Base-by-base conservation (phyloP, 1,284 basidiomycete species). In the Trichosporon sp. region DNA sequence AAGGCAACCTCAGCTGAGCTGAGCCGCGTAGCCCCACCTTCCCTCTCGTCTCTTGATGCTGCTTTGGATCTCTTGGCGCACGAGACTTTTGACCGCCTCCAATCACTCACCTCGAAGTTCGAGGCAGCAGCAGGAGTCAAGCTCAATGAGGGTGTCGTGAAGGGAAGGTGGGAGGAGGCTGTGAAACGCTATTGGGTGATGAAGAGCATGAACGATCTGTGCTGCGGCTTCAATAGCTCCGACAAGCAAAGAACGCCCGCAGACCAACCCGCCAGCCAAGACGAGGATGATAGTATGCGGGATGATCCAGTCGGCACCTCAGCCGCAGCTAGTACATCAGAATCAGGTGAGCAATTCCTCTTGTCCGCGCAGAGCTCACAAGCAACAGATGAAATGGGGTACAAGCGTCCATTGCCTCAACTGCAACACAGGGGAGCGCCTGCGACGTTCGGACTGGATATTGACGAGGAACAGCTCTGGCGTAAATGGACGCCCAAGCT, bases 41-140 rank as follows among this genome's bases (percentile, higher is more conserved):
- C 74, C 4, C 63, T 77, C 27, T 64, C 70, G 5, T 75, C 74
- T 1, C 65, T 78, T 37, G 78, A 79, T 58, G 78, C 76, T 4
- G 78, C 78, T 4, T 69, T 79, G 19, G 78, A 79, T 59, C 63
- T 79, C 5, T 65, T 79, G 16, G 78, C 73, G 7, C 74, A 72
- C 61, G 76, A 78, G 9, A 77, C 75, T 0, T 78, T 78, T 36
- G 67, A 71, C 2, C 69, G 74, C 4, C 67, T 79, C 2, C 65
- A 74, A 6, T 44, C 64, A 2, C 60, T 78, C 14, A 65, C 72
- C 1, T 27, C 60, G n/a, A 76, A 75, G 56, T 79, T 77, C 34
- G 76, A 79, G 58, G 25, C 64, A 4, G 73, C 74, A 1, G 74
- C 74, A 2, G 74, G 71, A 2, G 68, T 76, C 23, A 73, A 75